These are phyloP conservation scores for Aspergillus thermomutatus DNA, from an alignment of 2,329 filamentous ascomycete species.

Conservation along the genomic window DNA sequence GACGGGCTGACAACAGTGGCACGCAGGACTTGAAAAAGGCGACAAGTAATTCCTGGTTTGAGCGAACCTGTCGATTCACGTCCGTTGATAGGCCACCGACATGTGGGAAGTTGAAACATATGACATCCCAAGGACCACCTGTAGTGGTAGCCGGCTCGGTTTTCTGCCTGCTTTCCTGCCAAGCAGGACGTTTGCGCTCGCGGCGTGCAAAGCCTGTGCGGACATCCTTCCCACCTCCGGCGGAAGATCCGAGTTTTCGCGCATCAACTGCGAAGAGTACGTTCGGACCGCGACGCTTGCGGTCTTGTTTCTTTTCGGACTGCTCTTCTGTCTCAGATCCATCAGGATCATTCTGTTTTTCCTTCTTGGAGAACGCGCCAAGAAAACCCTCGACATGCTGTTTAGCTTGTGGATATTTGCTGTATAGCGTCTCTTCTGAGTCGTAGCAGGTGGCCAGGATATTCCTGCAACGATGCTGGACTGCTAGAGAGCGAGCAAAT, in stretches of 20 bases:
- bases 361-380: conserved; percentile 2
- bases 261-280: conserved; percentile 45
- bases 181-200: conserved; percentile 30
- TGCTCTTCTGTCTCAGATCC: background rate
- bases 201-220: conserved; percentile 37
- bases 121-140: conserved; percentile 62
- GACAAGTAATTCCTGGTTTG: conserved; percentile 67
- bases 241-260: conserved; percentile 36
- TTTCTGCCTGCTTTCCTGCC: conserved; percentile 14
- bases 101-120: conserved; percentile 97
- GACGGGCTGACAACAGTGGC: conserved; percentile 36
- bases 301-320: background rate
- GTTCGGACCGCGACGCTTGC: conserved; percentile 16
- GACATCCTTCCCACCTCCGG: conserved; percentile 42
- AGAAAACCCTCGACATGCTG: conserved; percentile 53
- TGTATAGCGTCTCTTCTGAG: conserved; percentile 48
- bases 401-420: conserved; percentile 71
- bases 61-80: conserved; percentile 88
- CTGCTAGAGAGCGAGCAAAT: conserved; percentile 43
- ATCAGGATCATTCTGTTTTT: background rate
- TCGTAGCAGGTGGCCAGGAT: conserved; percentile 47
- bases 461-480: conserved; percentile 38
- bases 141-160: background rate
- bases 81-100: conserved; percentile 89
- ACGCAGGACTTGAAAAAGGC: conserved; percentile 47